A percentile compares a stretch with the other conserved stretches of the same genome.
phyloP scores from a whole-genome alignment of 1,284 basidiomycete species.

The Apiotrichum laibachii region DNA sequence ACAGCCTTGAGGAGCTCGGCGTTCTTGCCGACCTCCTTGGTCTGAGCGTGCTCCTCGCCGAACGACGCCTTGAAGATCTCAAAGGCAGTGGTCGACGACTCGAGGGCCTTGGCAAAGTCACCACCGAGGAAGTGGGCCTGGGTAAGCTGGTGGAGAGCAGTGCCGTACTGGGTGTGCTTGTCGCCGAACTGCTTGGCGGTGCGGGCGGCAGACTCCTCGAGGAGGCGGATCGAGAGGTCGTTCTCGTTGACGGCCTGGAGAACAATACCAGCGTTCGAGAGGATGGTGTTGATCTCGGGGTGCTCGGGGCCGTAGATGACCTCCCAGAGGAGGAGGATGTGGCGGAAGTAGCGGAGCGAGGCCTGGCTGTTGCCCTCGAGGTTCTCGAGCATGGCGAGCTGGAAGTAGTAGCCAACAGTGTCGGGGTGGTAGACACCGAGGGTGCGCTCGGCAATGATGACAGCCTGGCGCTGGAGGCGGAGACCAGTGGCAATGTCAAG shows the following conservation, averaged over 20 bases:
- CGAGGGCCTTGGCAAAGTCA: slow-evolving; percentile 50
- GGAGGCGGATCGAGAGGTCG: slow-evolving; percentile 40
- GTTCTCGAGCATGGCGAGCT: slow-evolving; percentile 57
- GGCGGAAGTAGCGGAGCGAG: slow-evolving; percentile 55
- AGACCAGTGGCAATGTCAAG: slow-evolving; percentile 54
- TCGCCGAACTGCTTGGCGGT: slow-evolving; percentile 43
- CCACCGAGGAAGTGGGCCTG: slow-evolving; percentile 51
- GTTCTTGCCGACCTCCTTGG: slow-evolving; percentile 53
- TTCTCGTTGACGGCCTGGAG: slow-evolving; percentile 49
- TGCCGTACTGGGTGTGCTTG: slow-evolving; percentile 44
- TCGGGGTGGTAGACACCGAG: slow-evolving; percentile 57
- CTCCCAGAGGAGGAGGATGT: slow-evolving; percentile 56
- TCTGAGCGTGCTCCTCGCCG: slow-evolving; percentile 49
- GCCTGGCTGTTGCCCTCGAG: slow-evolving; percentile 53
- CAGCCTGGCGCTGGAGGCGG: slow-evolving; percentile 57
- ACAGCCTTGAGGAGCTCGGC: slow-evolving; percentile 50
- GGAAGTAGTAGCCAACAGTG: slow-evolving; percentile 58
- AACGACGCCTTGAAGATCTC: slow-evolving; percentile 50
- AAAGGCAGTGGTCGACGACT: slow-evolving; percentile 47
- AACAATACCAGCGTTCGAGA: slow-evolving; percentile 50
- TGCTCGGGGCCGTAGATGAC: slow-evolving; percentile 57
- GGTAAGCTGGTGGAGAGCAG: slow-evolving; percentile 49
- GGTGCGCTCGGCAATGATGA: slow-evolving; percentile 58
- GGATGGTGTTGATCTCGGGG: slow-evolving; percentile 54
- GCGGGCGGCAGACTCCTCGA: slow-evolving; percentile 40